Conservation (phyloP, 768 basidiomycete genomes). For the Serpula lacrymans region DNA sequence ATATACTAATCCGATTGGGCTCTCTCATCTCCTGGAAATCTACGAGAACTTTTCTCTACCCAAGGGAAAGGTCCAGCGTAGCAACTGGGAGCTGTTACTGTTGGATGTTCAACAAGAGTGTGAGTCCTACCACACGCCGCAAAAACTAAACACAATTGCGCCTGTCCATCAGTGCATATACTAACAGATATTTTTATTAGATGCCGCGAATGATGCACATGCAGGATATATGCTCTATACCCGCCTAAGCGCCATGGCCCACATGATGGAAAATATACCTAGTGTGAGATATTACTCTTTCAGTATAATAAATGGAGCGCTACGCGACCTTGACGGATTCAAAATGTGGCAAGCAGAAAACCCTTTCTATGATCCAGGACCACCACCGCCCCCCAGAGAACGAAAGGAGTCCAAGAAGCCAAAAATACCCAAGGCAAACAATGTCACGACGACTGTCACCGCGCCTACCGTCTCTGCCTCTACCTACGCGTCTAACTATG, state of each 20-base stretch:
- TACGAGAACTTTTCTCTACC: slow-evolving; percentile 51
- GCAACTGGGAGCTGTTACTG: slow-evolving; percentile 66
- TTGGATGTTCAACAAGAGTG: slow-evolving; percentile 52
- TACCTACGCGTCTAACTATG: too few relatives aligned
- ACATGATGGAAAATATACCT: slow-evolving; percentile 32
- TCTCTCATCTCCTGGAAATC: slow-evolving; percentile 59
- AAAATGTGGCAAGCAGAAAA: slow-evolving; percentile 54
- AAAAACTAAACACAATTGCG: background rate
- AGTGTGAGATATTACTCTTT: slow-evolving; percentile 52
- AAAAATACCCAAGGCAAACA: too few relatives aligned
- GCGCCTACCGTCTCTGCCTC: too few relatives aligned
- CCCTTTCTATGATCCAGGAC: slow-evolving; percentile 71
- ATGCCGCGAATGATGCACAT: slow-evolving; percentile 72
- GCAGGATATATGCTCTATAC: slow-evolving; percentile 55
- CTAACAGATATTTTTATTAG: slow-evolving; percentile 31
- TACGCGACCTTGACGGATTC: slow-evolving; percentile 36
- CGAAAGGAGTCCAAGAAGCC: too few relatives aligned
- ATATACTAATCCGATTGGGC: slow-evolving; percentile 57
- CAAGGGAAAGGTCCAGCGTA: slow-evolving; percentile 61
- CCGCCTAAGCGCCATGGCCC: slow-evolving; percentile 42
- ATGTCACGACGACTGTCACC: too few relatives aligned
- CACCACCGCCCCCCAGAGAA: slow-evolving; percentile 49
- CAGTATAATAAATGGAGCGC: slow-evolving; percentile 43
- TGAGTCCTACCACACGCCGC: slow-evolving; percentile 31
- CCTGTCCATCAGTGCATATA: background rate